Base-by-base conservation (phyloP, 495 filamentous ascomycete genomes). In the Viridothelium virens region DNA sequence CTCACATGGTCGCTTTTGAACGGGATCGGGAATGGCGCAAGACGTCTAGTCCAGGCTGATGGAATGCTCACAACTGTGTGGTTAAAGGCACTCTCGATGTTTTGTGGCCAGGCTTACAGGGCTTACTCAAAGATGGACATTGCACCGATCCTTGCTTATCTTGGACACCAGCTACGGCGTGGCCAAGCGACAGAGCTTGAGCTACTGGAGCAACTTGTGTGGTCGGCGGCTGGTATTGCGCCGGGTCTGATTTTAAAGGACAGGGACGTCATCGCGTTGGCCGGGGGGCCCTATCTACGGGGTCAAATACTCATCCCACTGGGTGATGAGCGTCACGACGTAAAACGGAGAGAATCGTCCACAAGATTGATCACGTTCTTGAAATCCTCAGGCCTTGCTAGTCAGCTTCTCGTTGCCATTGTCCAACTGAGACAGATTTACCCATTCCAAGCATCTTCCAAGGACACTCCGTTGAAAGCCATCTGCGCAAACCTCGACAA, bases 171-270 rank as follows among this genome's bases (percentile, higher is more conserved):
- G 74, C 84, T 99, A 4, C 83, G 84, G 62, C 82, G 82, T 16
- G 91, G 91, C 66, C 91, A 90, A 69, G 88, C 89, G 0, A 91
- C 88, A 16, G 92, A 96, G 71, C 81, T 97, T 2, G 88, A 96
- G 63, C 87, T 99, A 63, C 75, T 99, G 53, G 87, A 94, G 73
- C 88, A 97, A 70, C 78, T 97, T 47, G 89, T 96, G 59, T 86
- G 83, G 38, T 90, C 89, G 3, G 97, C 97, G 95, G 89, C 89
- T 14, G 95, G 95, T 41, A 90, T 99, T 46, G 86, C 92, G 33
- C 86, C 92, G 0, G 89, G 92, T 69, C 80, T 86, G 46, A 88
- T 90, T 72, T 90, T 95, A 68, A 97, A 89, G 44, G 94, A 99
- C 64, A 77, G 84, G 12, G 92, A 97, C 73, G 82, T 96, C 3